phyloP scores from a whole-genome alignment of 2,329 filamentous ascomycete genomes.

The Immersiporthe knoxdaviesiana region DNA sequence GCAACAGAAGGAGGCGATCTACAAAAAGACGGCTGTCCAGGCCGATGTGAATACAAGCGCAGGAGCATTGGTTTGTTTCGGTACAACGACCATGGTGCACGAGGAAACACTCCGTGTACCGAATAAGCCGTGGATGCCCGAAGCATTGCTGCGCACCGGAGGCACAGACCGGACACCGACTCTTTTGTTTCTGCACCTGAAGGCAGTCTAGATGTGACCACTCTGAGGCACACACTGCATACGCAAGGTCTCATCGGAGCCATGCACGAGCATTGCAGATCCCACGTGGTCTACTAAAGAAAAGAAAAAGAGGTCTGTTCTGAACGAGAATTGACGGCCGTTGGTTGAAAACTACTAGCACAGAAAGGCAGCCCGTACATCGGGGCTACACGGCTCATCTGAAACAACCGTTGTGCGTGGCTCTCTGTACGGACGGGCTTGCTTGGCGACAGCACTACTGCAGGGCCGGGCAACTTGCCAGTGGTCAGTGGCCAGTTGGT shows the following conservation, averaged over 20 bases:
- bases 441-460: conserved; percentile 26
- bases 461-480: conserved; percentile 23
- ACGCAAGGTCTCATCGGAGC: neutral
- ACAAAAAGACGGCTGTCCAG: neutral
- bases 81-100: neutral
- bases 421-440: conserved; percentile 18
- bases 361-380: conserved; percentile 5
- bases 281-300: neutral
- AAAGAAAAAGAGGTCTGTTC: neutral
- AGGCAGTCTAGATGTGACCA: neutral
- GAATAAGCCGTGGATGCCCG: neutral
- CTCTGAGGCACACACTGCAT: neutral
- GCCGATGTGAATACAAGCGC: neutral
- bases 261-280: neutral
- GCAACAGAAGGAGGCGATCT: conserved; percentile 7
- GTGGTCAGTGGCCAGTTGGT: conserved; percentile 24
- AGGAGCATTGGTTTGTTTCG: neutral
- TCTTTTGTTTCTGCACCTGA: neutral
- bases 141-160: neutral
- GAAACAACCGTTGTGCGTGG: conserved; percentile 25
- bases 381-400: conserved; percentile 9
- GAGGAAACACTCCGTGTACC: neutral
- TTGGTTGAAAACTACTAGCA: conserved; percentile 7
- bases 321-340: neutral
- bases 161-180: conserved; percentile 3